Percentiles rank a stretch among this genome's conserved stretches.
Evolutionary conservation across 495 filamentous ascomycete genomes (phyloP).

Genomic region (Talaromyces proteolyticus): DNA sequence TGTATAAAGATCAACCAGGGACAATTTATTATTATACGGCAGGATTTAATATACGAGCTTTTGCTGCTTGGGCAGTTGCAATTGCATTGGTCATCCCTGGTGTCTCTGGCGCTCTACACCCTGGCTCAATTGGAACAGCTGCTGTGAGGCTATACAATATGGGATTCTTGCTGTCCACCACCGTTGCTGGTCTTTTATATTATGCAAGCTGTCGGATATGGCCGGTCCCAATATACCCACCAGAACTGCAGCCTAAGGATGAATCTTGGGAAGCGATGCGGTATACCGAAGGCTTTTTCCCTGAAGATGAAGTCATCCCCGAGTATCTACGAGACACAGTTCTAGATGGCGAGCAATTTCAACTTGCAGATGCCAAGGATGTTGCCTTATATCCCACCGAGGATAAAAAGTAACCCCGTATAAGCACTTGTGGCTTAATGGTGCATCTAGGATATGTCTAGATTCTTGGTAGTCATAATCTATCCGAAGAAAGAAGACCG

Average conservation of each 20-base stretch:
- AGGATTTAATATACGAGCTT: slow-evolving; percentile 11
- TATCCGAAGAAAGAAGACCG: no score
- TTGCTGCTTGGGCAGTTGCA: slow-evolving; percentile 12
- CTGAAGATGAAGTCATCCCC: slow-evolving; percentile 4
- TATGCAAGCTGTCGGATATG: slow-evolving; percentile 8
- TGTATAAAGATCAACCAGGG: slow-evolving; percentile 6
- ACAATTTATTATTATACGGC: slow-evolving; percentile 8
- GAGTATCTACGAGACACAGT: slow-evolving; percentile 4
- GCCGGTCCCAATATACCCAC: slow-evolving; percentile 1
- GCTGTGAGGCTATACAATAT: slow-evolving; percentile 15
- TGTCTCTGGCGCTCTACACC: slow-evolving; percentile 7
- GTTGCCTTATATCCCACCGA: not conserved
- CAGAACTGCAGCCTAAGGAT: not conserved
- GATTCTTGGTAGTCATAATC: no score
- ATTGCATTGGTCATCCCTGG: slow-evolving; percentile 11
- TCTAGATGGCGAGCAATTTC: not conserved
- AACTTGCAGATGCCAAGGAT: not conserved
- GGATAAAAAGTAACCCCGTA: not conserved
- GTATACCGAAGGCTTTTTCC: slow-evolving; percentile 2
- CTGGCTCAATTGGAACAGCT: slow-evolving; percentile 2
- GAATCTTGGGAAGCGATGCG: slow-evolving; percentile 4
- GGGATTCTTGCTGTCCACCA: slow-evolving; percentile 11
- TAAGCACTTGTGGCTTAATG: no score
- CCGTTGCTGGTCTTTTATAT: slow-evolving; percentile 5
- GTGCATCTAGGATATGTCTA: no score